phyloP scores from a whole-genome alignment of 768 basidiomycete genomes.

The Boletus edulis region DNA sequence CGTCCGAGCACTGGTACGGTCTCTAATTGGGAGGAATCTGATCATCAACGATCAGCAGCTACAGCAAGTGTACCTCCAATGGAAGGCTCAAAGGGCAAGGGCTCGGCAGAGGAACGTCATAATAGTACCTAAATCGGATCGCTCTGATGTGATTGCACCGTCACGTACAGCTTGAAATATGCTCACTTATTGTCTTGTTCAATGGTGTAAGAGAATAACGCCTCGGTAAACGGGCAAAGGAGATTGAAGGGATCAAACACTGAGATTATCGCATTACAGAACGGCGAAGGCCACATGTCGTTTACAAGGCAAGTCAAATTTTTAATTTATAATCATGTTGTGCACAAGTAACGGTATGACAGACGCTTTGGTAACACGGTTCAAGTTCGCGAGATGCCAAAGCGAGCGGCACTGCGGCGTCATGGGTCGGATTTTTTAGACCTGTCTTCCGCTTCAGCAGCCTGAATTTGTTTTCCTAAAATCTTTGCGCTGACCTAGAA shows the following conservation, averaged over 20 bases:
- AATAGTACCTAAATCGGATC: constrained; percentile 22
- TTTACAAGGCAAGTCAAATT: constrained; percentile 7
- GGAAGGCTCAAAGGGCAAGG: constrained; percentile 25
- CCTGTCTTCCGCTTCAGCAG: constrained; percentile 30
- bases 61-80: constrained; percentile 11
- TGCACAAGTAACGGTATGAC: constrained; percentile 15
- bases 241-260: constrained; percentile 28
- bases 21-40: constrained; percentile 15
- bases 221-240: constrained; percentile 23
- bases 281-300: constrained; percentile 8
- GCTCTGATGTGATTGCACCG: constrained; percentile 12
- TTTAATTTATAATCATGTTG: constrained; percentile 11
- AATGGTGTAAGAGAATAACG: constrained; percentile 17
- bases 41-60: constrained; percentile 16
- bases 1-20: constrained; percentile 6
- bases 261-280: constrained; percentile 10
- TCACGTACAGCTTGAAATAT: constrained; percentile 21
- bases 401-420: constrained; percentile 9
- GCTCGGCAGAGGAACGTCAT: constrained; percentile 19
- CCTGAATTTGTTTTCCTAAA: constrained; percentile 55
- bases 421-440: constrained; percentile 29
- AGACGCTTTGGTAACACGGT: constrained; percentile 8
- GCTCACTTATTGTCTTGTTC: constrained; percentile 16
- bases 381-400: constrained; percentile 2
- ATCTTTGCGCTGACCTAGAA: constrained; percentile 79